phyloP scores from a whole-genome alignment of 2,329 filamentous ascomycete genomes.

The Aspergillus japonicus region DNA sequence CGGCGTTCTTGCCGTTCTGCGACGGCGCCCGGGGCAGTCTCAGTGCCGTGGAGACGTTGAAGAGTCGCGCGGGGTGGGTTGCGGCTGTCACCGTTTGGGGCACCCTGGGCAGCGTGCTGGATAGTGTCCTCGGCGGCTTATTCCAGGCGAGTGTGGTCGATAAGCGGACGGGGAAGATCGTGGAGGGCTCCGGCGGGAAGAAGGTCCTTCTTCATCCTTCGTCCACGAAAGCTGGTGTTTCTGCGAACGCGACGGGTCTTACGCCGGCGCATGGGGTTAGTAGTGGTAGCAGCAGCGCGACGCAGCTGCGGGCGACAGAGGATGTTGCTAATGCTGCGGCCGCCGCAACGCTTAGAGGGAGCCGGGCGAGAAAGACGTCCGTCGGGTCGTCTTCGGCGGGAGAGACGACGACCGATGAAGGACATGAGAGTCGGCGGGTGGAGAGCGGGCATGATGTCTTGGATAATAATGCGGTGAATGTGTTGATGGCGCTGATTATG shows the following conservation, averaged over 20 bases:
- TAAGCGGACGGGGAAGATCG: constrained; percentile 76
- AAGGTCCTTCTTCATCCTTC: constrained; percentile 46
- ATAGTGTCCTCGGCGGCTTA: constrained; percentile 81
- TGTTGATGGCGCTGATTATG: constrained; percentile 82
- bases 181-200: constrained; percentile 77
- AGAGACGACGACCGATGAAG: constrained; percentile 31
- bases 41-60: constrained; percentile 31
- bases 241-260: constrained; percentile 11
- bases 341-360: constrained; percentile 25
- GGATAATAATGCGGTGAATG: constrained; percentile 95
- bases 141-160: constrained; percentile 87
- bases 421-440: constrained; percentile 58
- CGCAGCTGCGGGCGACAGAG: constrained; percentile 28
- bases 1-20: constrained; percentile 70
- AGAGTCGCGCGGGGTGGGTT: constrained; percentile 51
- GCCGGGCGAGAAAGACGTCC: constrained; percentile 16
- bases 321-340: constrained; percentile 31
- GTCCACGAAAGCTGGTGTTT: constrained; percentile 24
- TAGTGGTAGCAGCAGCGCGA: constrained; percentile 19
- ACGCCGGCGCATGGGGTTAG: constrained; percentile 14
- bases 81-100: constrained; percentile 68
- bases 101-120: constrained; percentile 74
- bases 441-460: constrained; percentile 72
- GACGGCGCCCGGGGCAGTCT: too few relatives aligned
- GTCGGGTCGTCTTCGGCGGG: constrained; percentile 13